Conservation (phyloP, 2,329 filamentous ascomycete species). For the Alternaria arbusti region DNA sequence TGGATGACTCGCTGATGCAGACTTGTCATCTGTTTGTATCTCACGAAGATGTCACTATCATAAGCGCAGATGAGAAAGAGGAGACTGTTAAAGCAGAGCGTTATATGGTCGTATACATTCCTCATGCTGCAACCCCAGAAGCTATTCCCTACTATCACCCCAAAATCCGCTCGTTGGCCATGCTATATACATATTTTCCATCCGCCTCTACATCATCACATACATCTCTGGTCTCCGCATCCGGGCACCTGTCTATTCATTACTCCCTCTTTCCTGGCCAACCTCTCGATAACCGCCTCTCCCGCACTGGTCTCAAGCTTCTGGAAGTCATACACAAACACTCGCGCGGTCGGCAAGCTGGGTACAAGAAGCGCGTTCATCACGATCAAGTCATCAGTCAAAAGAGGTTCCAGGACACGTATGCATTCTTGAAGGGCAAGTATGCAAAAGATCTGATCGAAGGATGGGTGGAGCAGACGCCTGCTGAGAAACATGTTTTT, state of each 20-base stretch:
- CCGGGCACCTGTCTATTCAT: slow-evolving; percentile 58
- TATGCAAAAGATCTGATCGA: slow-evolving; percentile 75
- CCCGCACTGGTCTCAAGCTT: slow-evolving; percentile 72
- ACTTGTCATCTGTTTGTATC: slow-evolving; percentile 75
- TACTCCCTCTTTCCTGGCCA: slow-evolving; percentile 55
- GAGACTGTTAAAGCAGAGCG: slow-evolving; percentile 43
- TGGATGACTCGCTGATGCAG: slow-evolving; percentile 79
- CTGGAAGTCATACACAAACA: slow-evolving; percentile 75
- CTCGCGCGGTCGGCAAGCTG: slow-evolving; percentile 66
- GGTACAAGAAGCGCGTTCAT: slow-evolving; percentile 81
- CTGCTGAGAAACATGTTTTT: slow-evolving; percentile 91
- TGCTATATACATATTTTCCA: slow-evolving; percentile 69
- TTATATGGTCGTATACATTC: slow-evolving; percentile 76
- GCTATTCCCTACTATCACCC: slow-evolving; percentile 91
- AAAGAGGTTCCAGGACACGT: slow-evolving; percentile 79
- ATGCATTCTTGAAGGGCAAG: slow-evolving; percentile 76
- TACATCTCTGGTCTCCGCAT: slow-evolving; percentile 29
- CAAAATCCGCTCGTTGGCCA: slow-evolving; percentile 73
- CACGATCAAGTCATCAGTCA: slow-evolving; percentile 84
- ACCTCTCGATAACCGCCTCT: slow-evolving; percentile 60
- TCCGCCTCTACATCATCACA: neutral
- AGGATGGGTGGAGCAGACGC: slow-evolving; percentile 85
- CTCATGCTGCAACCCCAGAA: slow-evolving; percentile 67
- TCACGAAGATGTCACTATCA: slow-evolving; percentile 18
- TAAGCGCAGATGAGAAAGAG: slow-evolving; percentile 25